Evolutionary conservation across 164 flowering plant genomes (phyloP).

Genomic region (Dillenia turbinata): DNA sequence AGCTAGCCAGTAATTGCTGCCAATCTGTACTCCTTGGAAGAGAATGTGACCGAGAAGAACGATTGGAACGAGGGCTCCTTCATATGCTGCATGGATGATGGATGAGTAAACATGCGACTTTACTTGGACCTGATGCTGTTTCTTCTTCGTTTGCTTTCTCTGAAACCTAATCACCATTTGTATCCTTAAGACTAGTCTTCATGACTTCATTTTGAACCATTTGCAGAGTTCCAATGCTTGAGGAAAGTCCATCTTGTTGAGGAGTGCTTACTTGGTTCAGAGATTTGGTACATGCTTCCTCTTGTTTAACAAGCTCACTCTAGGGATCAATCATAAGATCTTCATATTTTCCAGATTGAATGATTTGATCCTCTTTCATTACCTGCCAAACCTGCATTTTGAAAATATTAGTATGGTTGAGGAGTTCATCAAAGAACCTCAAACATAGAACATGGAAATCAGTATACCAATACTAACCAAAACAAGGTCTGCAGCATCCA

Average conservation of each 20-base stretch:
- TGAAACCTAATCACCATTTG: constrained; percentile 6
- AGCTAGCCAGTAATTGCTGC: constrained; percentile 91
- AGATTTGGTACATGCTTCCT: constrained; percentile 54
- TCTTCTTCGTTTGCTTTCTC: constrained; percentile 44
- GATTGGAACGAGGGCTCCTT: constrained; percentile 81
- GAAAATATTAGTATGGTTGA: background rate
- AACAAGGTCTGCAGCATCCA: constrained; percentile 71
- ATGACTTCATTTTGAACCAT: constrained; percentile 28
- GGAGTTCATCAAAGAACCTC: background rate
- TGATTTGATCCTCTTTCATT: constrained; percentile 68
- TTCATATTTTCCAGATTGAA: constrained; percentile 66
- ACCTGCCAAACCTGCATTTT: constrained; percentile 34
- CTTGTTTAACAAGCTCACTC: constrained; percentile 58
- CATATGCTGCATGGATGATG: constrained; percentile 62
- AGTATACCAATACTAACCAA: constrained; percentile 36
- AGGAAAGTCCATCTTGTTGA: constrained; percentile 16
- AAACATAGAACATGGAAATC: background rate
- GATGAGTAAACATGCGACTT: constrained; percentile 66
- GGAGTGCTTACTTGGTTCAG: constrained; percentile 45
- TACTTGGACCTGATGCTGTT: constrained; percentile 56
- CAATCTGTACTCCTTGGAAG: constrained; percentile 76
- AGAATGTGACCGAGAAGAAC: constrained; percentile 67
- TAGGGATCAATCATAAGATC: constrained; percentile 44
- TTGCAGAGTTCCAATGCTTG: constrained; percentile 9
- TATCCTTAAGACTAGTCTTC: constrained; percentile 26